phyloP scores from a whole-genome alignment of 768 basidiomycete species.

The Saitozyma podzolica region DNA sequence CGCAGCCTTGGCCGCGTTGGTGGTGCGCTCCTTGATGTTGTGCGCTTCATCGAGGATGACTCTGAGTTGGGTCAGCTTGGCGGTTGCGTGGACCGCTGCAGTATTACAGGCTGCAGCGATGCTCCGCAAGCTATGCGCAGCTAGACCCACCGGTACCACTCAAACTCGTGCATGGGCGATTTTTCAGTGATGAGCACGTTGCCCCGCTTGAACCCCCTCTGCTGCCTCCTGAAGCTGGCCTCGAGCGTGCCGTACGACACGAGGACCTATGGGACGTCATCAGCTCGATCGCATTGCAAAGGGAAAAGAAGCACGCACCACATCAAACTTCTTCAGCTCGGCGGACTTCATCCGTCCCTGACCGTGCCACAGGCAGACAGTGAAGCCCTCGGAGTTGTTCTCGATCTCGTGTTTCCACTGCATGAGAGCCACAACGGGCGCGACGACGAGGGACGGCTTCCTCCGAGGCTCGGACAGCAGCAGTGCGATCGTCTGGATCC shows the following conservation, averaged over 20 bases:
- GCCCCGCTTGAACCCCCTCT: conserved; percentile 85
- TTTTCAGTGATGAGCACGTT: conserved; percentile 80
- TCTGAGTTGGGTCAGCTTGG: conserved; percentile 35
- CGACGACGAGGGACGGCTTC: conserved; percentile 87
- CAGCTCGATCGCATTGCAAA: neutral
- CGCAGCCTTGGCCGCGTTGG: conserved; percentile 73
- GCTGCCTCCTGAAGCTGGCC: conserved; percentile 88
- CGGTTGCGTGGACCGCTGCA: conserved; percentile 1
- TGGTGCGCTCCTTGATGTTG: conserved; percentile 84
- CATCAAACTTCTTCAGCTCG: conserved; percentile 79
- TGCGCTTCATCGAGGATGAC: conserved; percentile 83
- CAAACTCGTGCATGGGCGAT: conserved; percentile 76
- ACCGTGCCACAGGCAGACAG: conserved; percentile 90
- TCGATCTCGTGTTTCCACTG: conserved; percentile 95
- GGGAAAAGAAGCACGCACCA: conserved; percentile 58
- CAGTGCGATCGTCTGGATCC: conserved; percentile 92
- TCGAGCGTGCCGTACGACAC: conserved; percentile 81
- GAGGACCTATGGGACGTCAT: conserved; percentile 28
- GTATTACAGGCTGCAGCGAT: neutral
- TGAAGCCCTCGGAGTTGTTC: conserved; percentile 77
- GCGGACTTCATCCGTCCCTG: conserved; percentile 67
- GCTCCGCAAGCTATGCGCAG: too few relatives aligned
- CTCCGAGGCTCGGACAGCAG: conserved; percentile 69
- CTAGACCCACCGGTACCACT: conserved; percentile 67
- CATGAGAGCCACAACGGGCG: conserved; percentile 63